Conservation (phyloP, 768 basidiomycete genomes). For the Pleurotus giganteus region DNA sequence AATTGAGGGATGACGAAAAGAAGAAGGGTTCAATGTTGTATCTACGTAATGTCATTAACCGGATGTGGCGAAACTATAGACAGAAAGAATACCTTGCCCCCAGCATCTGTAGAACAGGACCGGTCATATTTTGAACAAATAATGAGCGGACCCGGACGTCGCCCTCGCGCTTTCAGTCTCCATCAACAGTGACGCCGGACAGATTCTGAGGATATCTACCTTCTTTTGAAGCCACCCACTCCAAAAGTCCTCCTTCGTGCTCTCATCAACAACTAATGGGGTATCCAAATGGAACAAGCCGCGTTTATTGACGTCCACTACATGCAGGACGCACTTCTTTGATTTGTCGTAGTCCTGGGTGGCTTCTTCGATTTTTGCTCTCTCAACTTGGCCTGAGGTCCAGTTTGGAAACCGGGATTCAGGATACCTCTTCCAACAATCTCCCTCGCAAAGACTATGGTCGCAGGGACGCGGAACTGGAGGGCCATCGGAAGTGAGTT, state of each 20-base stretch:
- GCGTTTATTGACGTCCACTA: neutral
- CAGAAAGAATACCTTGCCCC: slow-evolving; percentile 29
- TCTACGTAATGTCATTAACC: slow-evolving; percentile 18
- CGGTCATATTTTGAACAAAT: slow-evolving; percentile 33
- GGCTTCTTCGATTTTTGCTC: slow-evolving; percentile 29
- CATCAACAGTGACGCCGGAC: neutral
- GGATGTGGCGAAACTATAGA: neutral
- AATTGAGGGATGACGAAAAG: slow-evolving; percentile 40
- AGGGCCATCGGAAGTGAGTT: slow-evolving; percentile 7
- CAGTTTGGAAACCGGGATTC: slow-evolving; percentile 40
- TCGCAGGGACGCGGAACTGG: slow-evolving; percentile 6
- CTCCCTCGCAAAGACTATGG: slow-evolving; percentile 8
- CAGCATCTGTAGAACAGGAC: slow-evolving; percentile 31
- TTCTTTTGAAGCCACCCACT: slow-evolving; percentile 18
- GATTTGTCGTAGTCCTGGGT: neutral
- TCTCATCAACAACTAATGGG: slow-evolving; percentile 17
- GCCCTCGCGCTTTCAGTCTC: slow-evolving; percentile 17
- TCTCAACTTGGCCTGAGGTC: slow-evolving; percentile 31
- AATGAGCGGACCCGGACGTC: slow-evolving; percentile 28
- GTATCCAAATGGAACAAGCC: slow-evolving; percentile 4
- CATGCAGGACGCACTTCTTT: neutral
- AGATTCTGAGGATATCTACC: slow-evolving; percentile 17
- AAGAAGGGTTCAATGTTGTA: slow-evolving; percentile 43
- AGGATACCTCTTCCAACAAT: slow-evolving; percentile 34
- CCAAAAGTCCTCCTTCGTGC: slow-evolving; percentile 24